Evolutionary conservation across 1,139 yeast genomes (phyloP).

Genomic region (Debaryomyces fabryi): DNA sequence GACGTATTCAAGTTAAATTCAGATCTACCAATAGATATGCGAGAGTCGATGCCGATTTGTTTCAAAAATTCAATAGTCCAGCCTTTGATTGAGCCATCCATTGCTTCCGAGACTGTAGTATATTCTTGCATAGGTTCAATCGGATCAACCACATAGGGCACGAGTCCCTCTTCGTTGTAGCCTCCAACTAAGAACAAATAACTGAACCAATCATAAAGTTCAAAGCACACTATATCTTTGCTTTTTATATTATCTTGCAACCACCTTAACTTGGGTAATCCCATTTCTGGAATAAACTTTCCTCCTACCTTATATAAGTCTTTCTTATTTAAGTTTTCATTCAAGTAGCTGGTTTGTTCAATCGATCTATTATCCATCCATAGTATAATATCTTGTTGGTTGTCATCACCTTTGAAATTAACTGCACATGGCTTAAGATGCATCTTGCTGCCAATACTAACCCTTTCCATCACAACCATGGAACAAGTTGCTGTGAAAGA

Average conservation of each 20-base stretch:
- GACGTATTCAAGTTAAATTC: conserved; percentile 8
- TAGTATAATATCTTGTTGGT: conserved; percentile 46
- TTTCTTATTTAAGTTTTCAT: conserved; percentile 19
- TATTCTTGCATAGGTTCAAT: conserved; percentile 1
- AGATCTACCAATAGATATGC: conserved; percentile 21
- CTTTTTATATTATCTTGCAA: conserved; percentile 29
- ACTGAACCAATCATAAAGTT: conserved; percentile 54
- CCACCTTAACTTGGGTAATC: conserved; percentile 52
- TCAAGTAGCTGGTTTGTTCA: conserved; percentile 35
- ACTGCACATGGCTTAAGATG: conserved; percentile 32
- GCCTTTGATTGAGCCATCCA: conserved; percentile 62
- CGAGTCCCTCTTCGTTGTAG: conserved; percentile 12
- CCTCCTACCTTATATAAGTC: conserved; percentile 43
- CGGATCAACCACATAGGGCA: conserved; percentile 12
- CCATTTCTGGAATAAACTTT: conserved; percentile 56
- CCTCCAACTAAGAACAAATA: conserved; percentile 37
- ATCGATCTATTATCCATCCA: conserved; percentile 63
- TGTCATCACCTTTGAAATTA: conserved; percentile 15
- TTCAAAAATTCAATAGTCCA: conserved; percentile 39
- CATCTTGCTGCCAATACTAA: conserved; percentile 13
- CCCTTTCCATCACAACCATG: conserved; percentile 41
- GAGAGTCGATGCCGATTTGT: conserved; percentile 19
- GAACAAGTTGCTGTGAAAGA: conserved; percentile 57
- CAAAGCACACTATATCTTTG: conserved; percentile 43
- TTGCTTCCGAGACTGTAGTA: conserved; percentile 24